A percentile compares a stretch with the other conserved stretches of the same genome.
These are phyloP conservation scores for Marsdenia floribunda DNA, from an alignment of 257 asterid species.

Conservation along the genomic window DNA sequence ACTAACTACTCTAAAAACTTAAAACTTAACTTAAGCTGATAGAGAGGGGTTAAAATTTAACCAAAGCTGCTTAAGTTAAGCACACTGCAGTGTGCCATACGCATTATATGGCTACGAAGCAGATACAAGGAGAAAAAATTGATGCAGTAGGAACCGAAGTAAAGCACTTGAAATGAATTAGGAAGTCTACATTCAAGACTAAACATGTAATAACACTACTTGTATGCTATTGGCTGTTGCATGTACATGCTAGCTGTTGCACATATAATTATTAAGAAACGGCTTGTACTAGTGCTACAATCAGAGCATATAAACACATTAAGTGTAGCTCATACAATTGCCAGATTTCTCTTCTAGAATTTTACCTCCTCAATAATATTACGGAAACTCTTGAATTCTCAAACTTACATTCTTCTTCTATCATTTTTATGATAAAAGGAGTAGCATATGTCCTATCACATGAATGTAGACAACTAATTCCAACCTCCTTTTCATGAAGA, in stretches of 20 bases:
- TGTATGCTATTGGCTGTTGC: background rate
- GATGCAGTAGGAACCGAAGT: background rate
- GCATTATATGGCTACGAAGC: constrained; percentile 2
- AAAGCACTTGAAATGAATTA: too few species aligned
- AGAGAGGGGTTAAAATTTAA: too few species aligned
- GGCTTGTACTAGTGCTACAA: background rate
- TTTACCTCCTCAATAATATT: background rate
- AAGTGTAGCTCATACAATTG: background rate
- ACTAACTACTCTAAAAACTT: too few species aligned
- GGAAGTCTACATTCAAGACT: background rate
- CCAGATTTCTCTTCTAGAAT: background rate
- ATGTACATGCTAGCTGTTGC: background rate
- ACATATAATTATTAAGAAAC: background rate
- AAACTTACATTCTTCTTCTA: background rate
- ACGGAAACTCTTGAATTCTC: background rate
- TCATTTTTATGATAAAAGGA: background rate
- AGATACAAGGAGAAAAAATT: background rate
- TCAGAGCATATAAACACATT: background rate
- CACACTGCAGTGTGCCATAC: background rate
- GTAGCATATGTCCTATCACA: too few species aligned
- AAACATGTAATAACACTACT: background rate
- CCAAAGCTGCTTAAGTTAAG: background rate
- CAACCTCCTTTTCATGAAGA: background rate
- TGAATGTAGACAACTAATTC: background rate
- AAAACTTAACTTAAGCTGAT: too few species aligned